Evolutionary conservation across 495 filamentous ascomycete species (phyloP), one percentile per base, ranked within the genome.

Genomic region (Astrothelium macrocarpum): DNA sequence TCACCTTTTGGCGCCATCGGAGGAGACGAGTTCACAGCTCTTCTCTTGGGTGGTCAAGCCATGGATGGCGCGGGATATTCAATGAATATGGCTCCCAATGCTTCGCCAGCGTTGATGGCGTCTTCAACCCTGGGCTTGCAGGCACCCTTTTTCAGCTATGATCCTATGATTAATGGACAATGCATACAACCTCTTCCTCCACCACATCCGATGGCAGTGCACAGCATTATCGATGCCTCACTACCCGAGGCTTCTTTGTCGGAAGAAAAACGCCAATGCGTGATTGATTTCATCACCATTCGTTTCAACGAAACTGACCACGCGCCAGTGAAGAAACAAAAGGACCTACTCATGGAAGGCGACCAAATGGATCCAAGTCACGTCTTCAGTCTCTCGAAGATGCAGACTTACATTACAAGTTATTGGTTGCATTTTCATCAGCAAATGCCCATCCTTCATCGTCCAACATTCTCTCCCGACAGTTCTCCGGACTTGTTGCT

Each of bases 401-500:
- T 98, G 89, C 90, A 96, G 76, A 85, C 85, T 10, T 98, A 97
- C 72, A 91, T 97, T 69, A 83, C 85, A 3, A 94, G 91, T 16
- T 98, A 90, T 73, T 98, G 94, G 94, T 80, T 86, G 60, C 90
- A 97, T 72, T 95, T 97, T 67, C 95, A 95, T 75, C 85, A 91
- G 60, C 94, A 98, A 71, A 80, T 98, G 65, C 94, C 94, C 4
- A 95, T 98, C 61, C 80, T 98, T 45, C 94, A 98, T 71, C 88
- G 90, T 67, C 91, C 94, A 28, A 97, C 93, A 0, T 98, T 97
- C 76, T 87, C 85, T 10, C 86, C 92, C 0, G 89, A 96, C 73
- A 86, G 87, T 64, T 90, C 90, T 9, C 89, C 89, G 1, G 91
- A 89, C 67, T 76, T 96, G 58, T 80, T 97, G 9, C 75, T 98